Base-by-base conservation (phyloP, 2,329 filamentous ascomycete species). In the Pyrenochaeta sp. region DNA sequence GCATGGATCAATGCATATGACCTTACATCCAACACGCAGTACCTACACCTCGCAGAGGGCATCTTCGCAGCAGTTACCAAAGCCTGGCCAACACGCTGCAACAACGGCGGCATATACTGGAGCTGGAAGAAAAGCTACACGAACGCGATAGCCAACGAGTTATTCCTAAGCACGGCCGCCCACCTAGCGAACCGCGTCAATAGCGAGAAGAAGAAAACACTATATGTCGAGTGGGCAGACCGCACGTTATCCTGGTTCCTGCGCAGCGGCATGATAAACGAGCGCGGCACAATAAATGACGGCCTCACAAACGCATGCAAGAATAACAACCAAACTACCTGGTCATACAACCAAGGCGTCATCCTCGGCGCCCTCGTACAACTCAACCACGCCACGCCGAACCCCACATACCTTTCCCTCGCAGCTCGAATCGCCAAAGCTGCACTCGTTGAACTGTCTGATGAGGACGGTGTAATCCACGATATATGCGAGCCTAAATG, bases 321-420 rank as follows among this genome's bases (percentile, higher is more conserved):
- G 36, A 84, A 84, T 66, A 86, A 86, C 54, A 79, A 80, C 39
- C 75, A 72, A 24, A 70, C 67, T 6, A 72, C 77, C 10, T 87
- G 81, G 78, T 80, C 82, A 0, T 88, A 88, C 72, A 87, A 87
- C 64, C 86, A 89, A 71, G 87, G 87, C 8, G 85, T 89, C 1
- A 80, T 89, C 24, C 81, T 90, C 6, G 80, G 84, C 12, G 86
- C 82, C 0, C 79, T 89, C 0, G 82, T 83, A 2, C 85, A 88
- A 61, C 77, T 88, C 19, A 77, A 78, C 59, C 71, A 65, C 36
- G 82, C 81, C 0, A 74, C 79, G 0, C 71, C 77, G 0, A 64
- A 78, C 30, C 34, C 42, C 0, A 59, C 71, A 1, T 79, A 78
- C 56, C 69, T 81, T 7, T 37, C 56, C 1, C 71, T 71, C 15